Evolutionary conservation across 2,329 filamentous ascomycete species (phyloP), one percentile per base, ranked within the genome.

Genomic region (Fusarium goolgardi): DNA sequence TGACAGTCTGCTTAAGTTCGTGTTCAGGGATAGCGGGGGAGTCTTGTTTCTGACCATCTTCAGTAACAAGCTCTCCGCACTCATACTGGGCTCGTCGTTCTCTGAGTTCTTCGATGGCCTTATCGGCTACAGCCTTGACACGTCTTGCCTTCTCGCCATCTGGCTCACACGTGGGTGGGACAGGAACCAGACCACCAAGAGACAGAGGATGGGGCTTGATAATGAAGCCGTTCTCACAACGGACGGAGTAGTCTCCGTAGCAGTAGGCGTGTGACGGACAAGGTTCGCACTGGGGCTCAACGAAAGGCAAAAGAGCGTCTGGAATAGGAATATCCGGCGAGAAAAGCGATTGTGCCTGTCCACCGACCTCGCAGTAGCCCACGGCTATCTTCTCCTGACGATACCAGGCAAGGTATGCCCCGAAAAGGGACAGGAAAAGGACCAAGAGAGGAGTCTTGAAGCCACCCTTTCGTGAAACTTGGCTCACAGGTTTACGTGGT

Each of bases 361-460:
- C 87, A 25, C 91, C 96, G 54, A 97, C 86, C 15, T 94, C 94
- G 76, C 96, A 99, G 76, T 97, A 99, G 34, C 96, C 96, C 21
- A 98, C 93, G 18, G 93, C 91, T n/a, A 97, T 83, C 84, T 98
- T 98, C 79, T 99, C 96, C 76, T 97, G 93, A 49, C 95, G 86
- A 82, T 94, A 99, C 87, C 94, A 96, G 11, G 87, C 87, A 31
- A 85, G 91, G 67, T 97, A 93, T 1, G 90, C 88, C 32, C 86
- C 86, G 9, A 96, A 78, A 12, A 96, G 80, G 0, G 91, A 89
- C 21, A 91, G 76, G 5, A 95, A 77, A 3, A 97, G 83, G 8
- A 94, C 87, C 77, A 88, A 88, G 4, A 95, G 83, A 18, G 93
- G 90, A 1, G 88, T 88, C 60, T 86, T 86, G 32, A 89, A 80